phyloP scores from a whole-genome alignment of 164 flowering plant genomes.

The Hamamelis virginiana region DNA sequence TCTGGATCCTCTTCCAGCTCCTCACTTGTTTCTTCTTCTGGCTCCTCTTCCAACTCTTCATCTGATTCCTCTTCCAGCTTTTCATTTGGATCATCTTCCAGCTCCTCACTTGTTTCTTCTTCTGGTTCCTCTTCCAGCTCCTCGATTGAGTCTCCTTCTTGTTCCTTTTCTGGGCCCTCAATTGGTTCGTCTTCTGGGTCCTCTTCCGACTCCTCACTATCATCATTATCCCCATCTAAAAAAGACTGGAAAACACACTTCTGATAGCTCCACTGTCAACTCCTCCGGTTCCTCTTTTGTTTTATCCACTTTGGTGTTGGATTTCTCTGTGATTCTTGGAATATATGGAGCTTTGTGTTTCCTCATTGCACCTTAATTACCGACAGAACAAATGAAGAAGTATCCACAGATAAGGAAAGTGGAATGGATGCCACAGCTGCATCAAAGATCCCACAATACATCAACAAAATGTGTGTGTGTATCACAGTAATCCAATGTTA shows the following conservation, averaged over 20 bases:
- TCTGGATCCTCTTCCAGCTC: conserved; percentile 6
- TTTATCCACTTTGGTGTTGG: neutral
- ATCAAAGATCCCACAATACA: no score
- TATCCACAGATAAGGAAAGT: no score
- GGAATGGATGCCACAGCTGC: no score
- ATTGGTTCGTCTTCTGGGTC: conserved; percentile 1
- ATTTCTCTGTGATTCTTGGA: neutral
- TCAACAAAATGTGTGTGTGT: no score
- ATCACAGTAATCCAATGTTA: no score
- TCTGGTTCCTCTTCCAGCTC: neutral
- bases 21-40: conserved; percentile 9
- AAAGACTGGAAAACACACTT: neutral
- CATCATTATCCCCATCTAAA: neutral
- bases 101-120: conserved; percentile 2
- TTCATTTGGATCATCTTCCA: conserved; percentile 7
- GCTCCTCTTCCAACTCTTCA: no score
- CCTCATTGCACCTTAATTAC: neutral
- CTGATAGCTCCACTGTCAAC: neutral
- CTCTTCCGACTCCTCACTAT: neutral
- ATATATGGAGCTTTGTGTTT: neutral
- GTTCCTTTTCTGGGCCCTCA: neutral
- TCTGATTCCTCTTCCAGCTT: conserved; percentile 7
- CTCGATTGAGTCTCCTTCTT: no score
- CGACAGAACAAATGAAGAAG: no score
- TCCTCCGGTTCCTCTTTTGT: neutral